Conservation (phyloP, 2,329 filamentous ascomycete species). For the Pseudogymnoascus sp. region DNA sequence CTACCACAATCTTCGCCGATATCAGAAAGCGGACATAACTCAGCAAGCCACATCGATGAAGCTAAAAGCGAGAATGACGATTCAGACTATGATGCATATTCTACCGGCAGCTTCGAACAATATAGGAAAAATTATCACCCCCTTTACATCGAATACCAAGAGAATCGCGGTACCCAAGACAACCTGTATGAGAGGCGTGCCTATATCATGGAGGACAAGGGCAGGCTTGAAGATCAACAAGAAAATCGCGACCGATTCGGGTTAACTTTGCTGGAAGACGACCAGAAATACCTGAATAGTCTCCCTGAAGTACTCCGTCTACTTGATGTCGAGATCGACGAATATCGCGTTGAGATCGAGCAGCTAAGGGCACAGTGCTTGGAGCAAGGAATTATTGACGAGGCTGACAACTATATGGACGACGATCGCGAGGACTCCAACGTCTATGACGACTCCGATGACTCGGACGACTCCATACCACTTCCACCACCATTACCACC, state of each 20-base stretch:
- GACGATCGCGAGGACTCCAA: neutral
- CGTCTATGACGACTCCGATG: neutral
- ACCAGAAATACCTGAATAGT: conserved; percentile 19
- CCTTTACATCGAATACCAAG: conserved; percentile 14
- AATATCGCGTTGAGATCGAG: conserved; percentile 10
- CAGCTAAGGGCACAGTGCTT: conserved; percentile 17
- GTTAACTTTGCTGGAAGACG: conserved; percentile 11
- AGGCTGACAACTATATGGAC: conserved; percentile 13
- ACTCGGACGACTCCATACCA: neutral
- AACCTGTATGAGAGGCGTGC: conserved; percentile 18
- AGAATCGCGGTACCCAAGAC: conserved; percentile 18
- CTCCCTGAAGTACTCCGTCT: conserved; percentile 11
- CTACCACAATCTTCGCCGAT: neutral
- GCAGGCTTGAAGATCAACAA: conserved; percentile 14
- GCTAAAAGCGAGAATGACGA: neutral
- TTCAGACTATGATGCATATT: neutral
- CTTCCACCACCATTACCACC: neutral
- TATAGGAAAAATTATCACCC: conserved; percentile 17
- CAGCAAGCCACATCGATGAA: neutral
- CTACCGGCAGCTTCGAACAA: conserved; percentile 5
- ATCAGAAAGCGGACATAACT: neutral
- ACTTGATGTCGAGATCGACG: conserved; percentile 13
- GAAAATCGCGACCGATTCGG: conserved; percentile 5
- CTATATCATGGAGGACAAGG: conserved; percentile 15
- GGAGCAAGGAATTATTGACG: conserved; percentile 19